A percentile compares a stretch with the other conserved stretches of the same genome.
Evolutionary conservation across 2,329 filamentous ascomycete genomes (phyloP).

Genomic region (Clarireedia hainanense): DNA sequence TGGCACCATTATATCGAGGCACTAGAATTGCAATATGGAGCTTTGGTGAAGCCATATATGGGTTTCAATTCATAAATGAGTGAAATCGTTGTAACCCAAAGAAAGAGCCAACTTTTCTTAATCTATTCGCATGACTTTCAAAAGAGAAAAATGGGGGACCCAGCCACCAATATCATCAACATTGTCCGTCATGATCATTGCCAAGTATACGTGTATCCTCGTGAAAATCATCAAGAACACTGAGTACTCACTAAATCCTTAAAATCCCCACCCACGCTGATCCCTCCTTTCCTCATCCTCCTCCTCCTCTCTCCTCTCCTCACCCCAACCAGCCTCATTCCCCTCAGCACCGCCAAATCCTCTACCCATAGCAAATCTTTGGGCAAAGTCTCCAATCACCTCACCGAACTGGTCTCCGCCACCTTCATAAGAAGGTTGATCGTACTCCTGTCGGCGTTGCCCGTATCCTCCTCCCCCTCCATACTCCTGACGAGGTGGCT

Average conservation of each 20-base stretch:
- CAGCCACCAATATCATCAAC: too few relatives aligned
- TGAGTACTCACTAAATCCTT: background rate
- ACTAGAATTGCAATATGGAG: too few relatives aligned
- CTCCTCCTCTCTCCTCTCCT: background rate
- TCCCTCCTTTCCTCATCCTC: conserved; percentile 38
- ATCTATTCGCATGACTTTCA: too few relatives aligned
- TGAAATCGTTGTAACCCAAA: too few relatives aligned
- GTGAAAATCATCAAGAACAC: background rate
- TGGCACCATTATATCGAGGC: too few relatives aligned
- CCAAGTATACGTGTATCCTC: too few relatives aligned
- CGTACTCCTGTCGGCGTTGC: conserved; percentile 5
- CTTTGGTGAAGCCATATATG: too few relatives aligned
- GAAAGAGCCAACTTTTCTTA: too few relatives aligned
- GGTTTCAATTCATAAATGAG: too few relatives aligned
- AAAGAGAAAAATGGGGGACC: too few relatives aligned
- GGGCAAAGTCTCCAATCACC: conserved; percentile 7
- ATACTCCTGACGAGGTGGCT: background rate
- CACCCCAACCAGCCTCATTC: background rate
- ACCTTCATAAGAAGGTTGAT: background rate
- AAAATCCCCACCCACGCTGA: background rate
- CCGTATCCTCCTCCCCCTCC: conserved; percentile 1
- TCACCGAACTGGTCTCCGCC: background rate
- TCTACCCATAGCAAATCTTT: conserved; percentile 1
- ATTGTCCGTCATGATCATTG: too few relatives aligned
- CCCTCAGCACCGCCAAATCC: background rate